Evolutionary conservation across 1,284 basidiomycete genomes (phyloP), one percentile per base, ranked within the genome.

Genomic region (Austroboletus niveus): DNA sequence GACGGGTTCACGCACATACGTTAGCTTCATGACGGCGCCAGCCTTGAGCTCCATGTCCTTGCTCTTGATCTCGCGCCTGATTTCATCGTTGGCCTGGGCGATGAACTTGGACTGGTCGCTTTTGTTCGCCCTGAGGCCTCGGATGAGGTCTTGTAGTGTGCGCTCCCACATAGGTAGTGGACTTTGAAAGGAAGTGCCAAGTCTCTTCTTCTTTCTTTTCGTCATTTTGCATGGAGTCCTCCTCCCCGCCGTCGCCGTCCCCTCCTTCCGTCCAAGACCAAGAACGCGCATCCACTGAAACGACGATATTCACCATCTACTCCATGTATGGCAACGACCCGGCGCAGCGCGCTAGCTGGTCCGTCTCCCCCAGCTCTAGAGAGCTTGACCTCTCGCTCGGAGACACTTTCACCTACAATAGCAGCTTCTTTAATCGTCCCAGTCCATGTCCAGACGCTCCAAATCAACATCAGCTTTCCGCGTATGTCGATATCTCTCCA

Each of bases 1-100:
- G 9, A 9, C 15, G 6, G 5, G 50, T 41, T 42, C 91, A 72
- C 61, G 60, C 72, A 96, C 94, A 74, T 98, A 99, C 64, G 92
- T 94, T 57, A 98, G 85, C 73, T 99, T 99, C 66, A 99, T 79
- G 39, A 98, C 85, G 0, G 94, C 97, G 31, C 83, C 94, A 0
- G 94, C 93, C 72, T 99, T 99, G 60, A 99, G 80, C 59, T 94
- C 92, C 90, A 98, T 96, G 66, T 99, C 97, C 64, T 93, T 94
- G 63, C 82, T 85, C 72, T 85, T 89, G 63, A 98, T 86, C 75
- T 99, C 97, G 52, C 82, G 78, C 54, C 92, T 78, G 62, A 98
- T 97, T 76, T 99, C 88, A 53, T 90, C 85, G 14, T 92, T 84
- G 1, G 87, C 89, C 62, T 87, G 83, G 0, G 84, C 79, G 60